Evolutionary conservation across 805 yeast species (phyloP).

Genomic region (Candida insectorum): DNA sequence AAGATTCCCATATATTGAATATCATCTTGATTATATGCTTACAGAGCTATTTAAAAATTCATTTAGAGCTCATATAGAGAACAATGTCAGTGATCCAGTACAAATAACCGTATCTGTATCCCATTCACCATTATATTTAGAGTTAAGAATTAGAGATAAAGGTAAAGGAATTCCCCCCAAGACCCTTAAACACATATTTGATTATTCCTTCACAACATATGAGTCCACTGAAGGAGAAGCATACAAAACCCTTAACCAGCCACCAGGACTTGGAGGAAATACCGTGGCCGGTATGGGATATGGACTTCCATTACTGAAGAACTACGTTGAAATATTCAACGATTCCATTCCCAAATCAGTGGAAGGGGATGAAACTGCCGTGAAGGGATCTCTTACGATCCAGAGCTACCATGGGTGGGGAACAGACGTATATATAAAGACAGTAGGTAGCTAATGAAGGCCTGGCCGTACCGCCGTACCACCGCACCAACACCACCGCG

Average conservation of each 20-base stretch:
- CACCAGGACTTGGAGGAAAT: constrained; percentile 69
- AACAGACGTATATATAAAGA: constrained; percentile 42
- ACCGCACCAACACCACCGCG: too few relatives aligned
- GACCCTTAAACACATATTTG: constrained; percentile 66
- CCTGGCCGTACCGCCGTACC: too few relatives aligned
- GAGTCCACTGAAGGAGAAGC: constrained; percentile 56
- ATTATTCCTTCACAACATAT: constrained; percentile 83
- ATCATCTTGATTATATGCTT: constrained; percentile 82
- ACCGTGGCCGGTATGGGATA: constrained; percentile 94
- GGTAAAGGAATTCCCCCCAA: constrained; percentile 86
- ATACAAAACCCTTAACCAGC: constrained; percentile 59
- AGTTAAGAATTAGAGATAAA: constrained; percentile 75
- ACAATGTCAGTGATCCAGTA: constrained; percentile 38
- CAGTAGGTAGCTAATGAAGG: too few relatives aligned
- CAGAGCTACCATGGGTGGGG: constrained; percentile 46
- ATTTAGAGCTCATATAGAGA: constrained; percentile 83
- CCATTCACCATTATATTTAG: constrained; percentile 43
- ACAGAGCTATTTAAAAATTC: constrained; percentile 87
- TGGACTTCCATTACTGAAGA: constrained; percentile 79
- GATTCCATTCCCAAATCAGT: constrained; percentile 19
- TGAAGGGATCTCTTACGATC: constrained; percentile 39
- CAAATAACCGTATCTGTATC: constrained; percentile 36
- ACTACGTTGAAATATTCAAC: constrained; percentile 40
- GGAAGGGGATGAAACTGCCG: constrained; percentile 4
- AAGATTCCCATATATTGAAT: constrained; percentile 77